phyloP scores from a whole-genome alignment of 345 rosid genomes.

The Physaria fendleri region DNA sequence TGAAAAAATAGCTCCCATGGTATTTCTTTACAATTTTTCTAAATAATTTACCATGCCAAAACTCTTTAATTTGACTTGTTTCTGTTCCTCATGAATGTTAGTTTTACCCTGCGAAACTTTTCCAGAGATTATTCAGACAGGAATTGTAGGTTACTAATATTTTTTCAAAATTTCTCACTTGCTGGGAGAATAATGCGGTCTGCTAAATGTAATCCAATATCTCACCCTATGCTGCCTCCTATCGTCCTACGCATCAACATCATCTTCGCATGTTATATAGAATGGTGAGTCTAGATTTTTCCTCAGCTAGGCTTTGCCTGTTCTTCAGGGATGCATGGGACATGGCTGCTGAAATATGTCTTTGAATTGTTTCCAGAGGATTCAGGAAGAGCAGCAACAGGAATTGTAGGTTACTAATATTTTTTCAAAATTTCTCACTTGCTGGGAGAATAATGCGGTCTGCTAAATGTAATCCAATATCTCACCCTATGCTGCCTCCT shows the following conservation, averaged over 20 bases:
- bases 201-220: conserved; percentile 95
- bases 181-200: conserved; percentile 99
- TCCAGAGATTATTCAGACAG: conserved; percentile 93
- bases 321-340: too few relatives aligned
- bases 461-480: conserved; percentile 95
- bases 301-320: too few relatives aligned
- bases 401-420: conserved; percentile 95
- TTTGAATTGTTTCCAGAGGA: too few relatives aligned
- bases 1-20: conserved; percentile 97
- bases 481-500: conserved; percentile 95
- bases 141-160: conserved; percentile 94
- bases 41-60: background rate
- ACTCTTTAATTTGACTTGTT: conserved; percentile 10
- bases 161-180: conserved; percentile 88
- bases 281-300: too few relatives aligned
- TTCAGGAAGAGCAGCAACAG: too few relatives aligned
- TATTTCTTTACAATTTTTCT: conserved; percentile 33
- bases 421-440: too few relatives aligned
- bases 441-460: too few relatives aligned
- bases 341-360: too few relatives aligned
- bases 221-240: conserved; percentile 95
- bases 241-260: conserved; percentile 98
- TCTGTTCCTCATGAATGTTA: conserved; percentile 17
- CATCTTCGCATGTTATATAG: too few relatives aligned
- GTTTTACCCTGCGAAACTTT: conserved; percentile 60